Percentiles rank a stretch among this genome's conserved stretches.
Evolutionary conservation across 169 alveolate species (phyloP).

Genomic region (Perkinsus olseni): DNA sequence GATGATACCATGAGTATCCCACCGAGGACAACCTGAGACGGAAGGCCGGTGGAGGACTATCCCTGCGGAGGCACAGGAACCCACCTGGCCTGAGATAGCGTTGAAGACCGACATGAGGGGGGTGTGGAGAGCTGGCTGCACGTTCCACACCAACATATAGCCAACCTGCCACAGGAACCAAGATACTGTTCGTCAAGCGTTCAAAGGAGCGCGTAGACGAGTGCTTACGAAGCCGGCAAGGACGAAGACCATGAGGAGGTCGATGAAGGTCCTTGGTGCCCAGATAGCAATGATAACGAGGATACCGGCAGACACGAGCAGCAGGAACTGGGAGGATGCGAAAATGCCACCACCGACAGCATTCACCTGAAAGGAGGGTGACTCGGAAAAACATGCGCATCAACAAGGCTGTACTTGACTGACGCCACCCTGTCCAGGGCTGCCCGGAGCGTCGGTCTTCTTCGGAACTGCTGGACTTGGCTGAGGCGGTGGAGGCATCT

Average conservation of each 20-base stretch:
- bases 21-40: background rate
- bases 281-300: background rate
- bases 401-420: background rate
- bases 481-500: conserved; percentile 12
- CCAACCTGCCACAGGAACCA: conserved; percentile 56
- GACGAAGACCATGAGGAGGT: background rate
- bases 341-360: background rate
- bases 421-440: background rate
- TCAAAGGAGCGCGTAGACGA: background rate
- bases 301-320: background rate
- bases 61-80: background rate
- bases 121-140: conserved; percentile 77
- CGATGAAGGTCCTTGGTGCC: background rate
- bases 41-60: background rate
- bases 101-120: conserved; percentile 56
- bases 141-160: conserved; percentile 68
- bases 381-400: background rate
- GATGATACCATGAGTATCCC: conserved; percentile 14
- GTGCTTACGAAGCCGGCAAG: background rate
- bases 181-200: background rate
- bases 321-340: background rate
- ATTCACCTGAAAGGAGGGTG: background rate
- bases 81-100: background rate
- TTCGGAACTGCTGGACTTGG: background rate
- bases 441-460: background rate